phyloP scores from a whole-genome alignment of 345 rosid genomes.

The Eucalyptus erythrocorys region DNA sequence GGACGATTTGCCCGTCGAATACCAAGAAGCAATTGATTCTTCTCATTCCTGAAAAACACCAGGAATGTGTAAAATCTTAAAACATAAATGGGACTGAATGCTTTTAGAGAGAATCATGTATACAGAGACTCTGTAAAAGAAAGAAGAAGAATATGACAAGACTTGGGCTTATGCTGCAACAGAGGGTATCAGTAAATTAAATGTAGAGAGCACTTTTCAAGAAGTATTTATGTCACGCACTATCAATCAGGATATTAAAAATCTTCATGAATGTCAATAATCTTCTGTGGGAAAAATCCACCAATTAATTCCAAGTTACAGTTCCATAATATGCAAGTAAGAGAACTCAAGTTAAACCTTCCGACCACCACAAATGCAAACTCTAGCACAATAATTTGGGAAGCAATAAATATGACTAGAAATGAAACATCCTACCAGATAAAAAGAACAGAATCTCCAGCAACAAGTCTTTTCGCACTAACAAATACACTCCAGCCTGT shows the following conservation, averaged over 20 bases:
- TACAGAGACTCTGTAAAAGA: not conserved
- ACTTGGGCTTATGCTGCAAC: not conserved
- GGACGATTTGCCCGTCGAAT: constrained; percentile 34
- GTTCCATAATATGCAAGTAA: not conserved
- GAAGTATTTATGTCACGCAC: not conserved
- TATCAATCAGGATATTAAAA: not conserved
- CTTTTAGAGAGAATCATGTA: not conserved
- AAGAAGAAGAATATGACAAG: not conserved
- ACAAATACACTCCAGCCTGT: constrained; percentile 53
- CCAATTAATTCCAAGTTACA: not conserved
- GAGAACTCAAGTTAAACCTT: not conserved
- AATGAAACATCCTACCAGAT: constrained; percentile 11
- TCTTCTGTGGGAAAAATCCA: not conserved
- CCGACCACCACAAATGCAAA: not conserved
- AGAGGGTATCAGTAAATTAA: not conserved
- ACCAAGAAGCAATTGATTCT: constrained; percentile 33
- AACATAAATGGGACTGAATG: not conserved
- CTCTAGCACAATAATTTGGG: not conserved
- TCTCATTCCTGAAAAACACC: constrained; percentile 26
- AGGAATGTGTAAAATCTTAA: not conserved
- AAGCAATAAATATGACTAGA: not conserved
- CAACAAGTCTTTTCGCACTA: constrained; percentile 42
- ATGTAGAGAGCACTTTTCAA: not conserved
- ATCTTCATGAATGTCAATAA: not conserved
- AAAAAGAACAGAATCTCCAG: constrained; percentile 44